Base-by-base conservation (phyloP, 1,139 yeast species). In the Nakaseomyces sp. region DNA sequence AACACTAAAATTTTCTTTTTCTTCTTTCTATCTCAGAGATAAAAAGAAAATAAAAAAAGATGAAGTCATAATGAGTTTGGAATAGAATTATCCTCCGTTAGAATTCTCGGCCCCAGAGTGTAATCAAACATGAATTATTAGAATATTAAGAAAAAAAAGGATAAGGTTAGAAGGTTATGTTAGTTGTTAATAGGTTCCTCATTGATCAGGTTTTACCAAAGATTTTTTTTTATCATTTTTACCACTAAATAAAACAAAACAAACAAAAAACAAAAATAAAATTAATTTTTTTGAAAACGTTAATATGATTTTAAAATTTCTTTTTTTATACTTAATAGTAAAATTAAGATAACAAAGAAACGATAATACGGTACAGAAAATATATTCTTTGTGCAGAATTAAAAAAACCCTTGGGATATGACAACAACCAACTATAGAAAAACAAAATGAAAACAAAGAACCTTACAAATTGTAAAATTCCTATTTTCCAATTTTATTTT, bases 101-200 rank as follows among this genome's bases (percentile, higher is more conserved):
- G 39, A 62, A 55, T 68, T 77, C 71, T 69, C 72, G 79, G 85
- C 84, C 80, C 94, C 95, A 82, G 94, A 85, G 94, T 84, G 94
- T 83, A 79, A 82, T 88, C 91, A 85, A 85, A 58, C 62, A 52
- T 47, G 29, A 10, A 26, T 8, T 9, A 5, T 26, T 5, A 26
- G 13, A 26, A 26, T 9, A 26, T 10, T 10, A 26, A 26, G 13
- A 26, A n/a, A 26, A 26, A 8, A 10, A 2, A 26, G n/a, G n/a
- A n/a, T n/a, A n/a, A n/a, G n/a, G n/a, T n/a, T n/a, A n/a, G n/a
- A n/a, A n/a, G n/a, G 24, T 9, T 8, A 26, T 26, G n/a, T 7
- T 26, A 26, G n/a, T 26, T 26, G 24, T 22, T 22, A 22, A n/a
- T n/a, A n/a, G n/a, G n/a, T 22, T 22, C 29, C 29, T 26, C 13